Evolutionary conservation across 2,329 filamentous ascomycete genomes (phyloP).

Genomic region (Cephalotrichum gorgonifer): DNA sequence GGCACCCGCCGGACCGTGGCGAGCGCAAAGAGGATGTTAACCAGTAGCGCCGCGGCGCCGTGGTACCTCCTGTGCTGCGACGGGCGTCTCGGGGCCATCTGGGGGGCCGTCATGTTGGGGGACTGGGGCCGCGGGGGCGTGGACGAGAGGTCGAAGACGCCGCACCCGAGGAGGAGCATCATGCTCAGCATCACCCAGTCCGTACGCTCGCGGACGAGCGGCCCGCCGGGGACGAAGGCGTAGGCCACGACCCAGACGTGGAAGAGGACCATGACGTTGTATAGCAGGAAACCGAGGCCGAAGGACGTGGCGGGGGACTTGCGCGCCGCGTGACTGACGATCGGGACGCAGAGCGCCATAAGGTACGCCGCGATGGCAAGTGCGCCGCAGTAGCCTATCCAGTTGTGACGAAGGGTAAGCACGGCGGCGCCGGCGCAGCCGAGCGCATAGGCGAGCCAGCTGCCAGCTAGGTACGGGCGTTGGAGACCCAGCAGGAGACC

Average conservation of each 20-base stretch:
- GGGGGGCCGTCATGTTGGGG: slow-evolving; percentile 8
- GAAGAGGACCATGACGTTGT: slow-evolving; percentile 92
- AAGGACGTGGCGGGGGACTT: slow-evolving; percentile 73
- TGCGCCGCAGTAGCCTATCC: slow-evolving; percentile 83
- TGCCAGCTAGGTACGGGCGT: slow-evolving; percentile 58
- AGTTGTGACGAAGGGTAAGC: slow-evolving; percentile 68
- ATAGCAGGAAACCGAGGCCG: slow-evolving; percentile 78
- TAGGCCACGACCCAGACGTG: slow-evolving; percentile 98
- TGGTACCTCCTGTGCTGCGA: slow-evolving; percentile 41
- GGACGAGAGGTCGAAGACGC: slow-evolving; percentile 62
- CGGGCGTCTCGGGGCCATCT: slow-evolving; percentile 17
- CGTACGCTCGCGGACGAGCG: slow-evolving; percentile 83
- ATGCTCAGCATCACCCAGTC: slow-evolving; percentile 89
- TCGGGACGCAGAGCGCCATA: slow-evolving; percentile 64
- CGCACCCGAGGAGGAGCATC: slow-evolving; percentile 76
- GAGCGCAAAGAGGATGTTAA: slow-evolving; percentile 72
- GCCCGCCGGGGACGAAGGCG: slow-evolving; percentile 91
- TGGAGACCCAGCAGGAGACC: slow-evolving; percentile 71
- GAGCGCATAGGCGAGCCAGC: slow-evolving; percentile 69
- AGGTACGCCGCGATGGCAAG: slow-evolving; percentile 68
- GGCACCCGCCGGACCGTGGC: slow-evolving; percentile 88
- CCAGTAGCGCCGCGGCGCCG: slow-evolving; percentile 48
- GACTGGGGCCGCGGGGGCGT: slow-evolving; percentile 25
- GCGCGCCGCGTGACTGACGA: slow-evolving; percentile 67
- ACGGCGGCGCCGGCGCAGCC: slow-evolving; percentile 72